Evolutionary conservation across 139 green algal genomes (phyloP), one percentile per base, ranked within the genome.

Genomic region (Volvox africanus): DNA sequence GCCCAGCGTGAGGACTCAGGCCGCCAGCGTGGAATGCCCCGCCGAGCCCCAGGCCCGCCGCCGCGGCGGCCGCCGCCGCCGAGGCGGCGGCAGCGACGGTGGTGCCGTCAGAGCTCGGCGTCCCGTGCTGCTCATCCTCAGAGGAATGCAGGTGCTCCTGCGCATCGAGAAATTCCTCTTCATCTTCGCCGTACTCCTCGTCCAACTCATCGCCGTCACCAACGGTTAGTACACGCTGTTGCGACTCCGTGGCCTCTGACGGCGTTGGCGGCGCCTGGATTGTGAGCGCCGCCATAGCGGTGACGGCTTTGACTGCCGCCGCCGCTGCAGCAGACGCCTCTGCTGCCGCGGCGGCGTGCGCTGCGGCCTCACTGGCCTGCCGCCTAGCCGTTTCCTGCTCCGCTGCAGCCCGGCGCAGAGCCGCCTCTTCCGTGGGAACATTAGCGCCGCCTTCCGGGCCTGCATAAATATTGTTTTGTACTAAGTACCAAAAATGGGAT

Each of bases 181-280:
- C 83, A 33, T 87, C 61, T 37, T 89, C 83, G 36, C 68, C 82
- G 62, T 80, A 78, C 65, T 88, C 16, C 62, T 80, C 67, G n/a
- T 80, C 65, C 35, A 65, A 61, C 61, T 61, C 61, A 6, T 35
- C 61, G 0, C 13, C 19, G 30, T 24, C 82, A 20, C 33, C 35
- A 11, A 0, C 35, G 44, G 35, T 68, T 35, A 26, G 33, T 30
- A 2, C 65, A 73, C 50, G 20, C 1, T 21, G 22, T 11, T 71
- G 61, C 61, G 81, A 17, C 82, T 55, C 75, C 32, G 14, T 35
- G 21, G 6, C 71, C 26, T 79, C 71, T 32, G 71, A 33, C 32
- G 78, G 19, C 6, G 78, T 37, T 26, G 78, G 19, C 20, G 78
- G 78, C 78, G 37, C 36, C 78, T 67, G 78, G 11, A 89, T 44